A percentile compares a stretch with the other conserved stretches of the same genome.
Conservation (phyloP, 1,139 yeast species). For the Debaryomycetaceae sp. region DNA sequence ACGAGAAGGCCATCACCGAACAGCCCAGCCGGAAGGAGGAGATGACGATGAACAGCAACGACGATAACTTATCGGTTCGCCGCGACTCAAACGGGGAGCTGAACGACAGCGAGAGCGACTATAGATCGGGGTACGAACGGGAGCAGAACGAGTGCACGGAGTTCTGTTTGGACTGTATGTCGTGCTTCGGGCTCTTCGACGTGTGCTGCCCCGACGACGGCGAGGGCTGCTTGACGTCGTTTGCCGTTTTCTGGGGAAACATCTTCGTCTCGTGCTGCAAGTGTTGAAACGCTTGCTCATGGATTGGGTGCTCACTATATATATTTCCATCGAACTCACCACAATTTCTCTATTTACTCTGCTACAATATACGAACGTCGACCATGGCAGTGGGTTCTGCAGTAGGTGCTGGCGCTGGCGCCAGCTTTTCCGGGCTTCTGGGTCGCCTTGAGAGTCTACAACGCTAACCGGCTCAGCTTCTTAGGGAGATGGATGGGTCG, state of each 20-base stretch:
- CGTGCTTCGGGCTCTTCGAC: conserved; percentile 43
- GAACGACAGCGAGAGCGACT: conserved; percentile 18
- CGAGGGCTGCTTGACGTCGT: conserved; percentile 38
- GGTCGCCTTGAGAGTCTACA: too few species aligned
- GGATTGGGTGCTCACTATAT: background rate
- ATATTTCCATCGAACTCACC: background rate
- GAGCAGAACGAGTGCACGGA: conserved; percentile 42
- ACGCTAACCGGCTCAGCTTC: too few species aligned
- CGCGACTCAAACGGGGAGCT: background rate
- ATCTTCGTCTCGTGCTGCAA: conserved; percentile 35
- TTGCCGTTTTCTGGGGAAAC: conserved; percentile 38
- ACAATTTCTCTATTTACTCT: too few species aligned
- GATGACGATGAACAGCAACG: conserved; percentile 1
- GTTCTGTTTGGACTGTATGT: conserved; percentile 35
- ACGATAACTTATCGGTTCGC: background rate
- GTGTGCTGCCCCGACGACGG: conserved; percentile 41
- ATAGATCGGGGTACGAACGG: conserved; percentile 34
- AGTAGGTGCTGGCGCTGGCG: too few species aligned
- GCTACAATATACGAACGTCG: too few species aligned
- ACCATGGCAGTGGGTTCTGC: too few species aligned
- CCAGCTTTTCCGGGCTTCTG: too few species aligned
- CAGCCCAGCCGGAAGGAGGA: conserved; percentile 4
- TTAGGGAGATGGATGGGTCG: too few species aligned
- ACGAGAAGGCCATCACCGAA: conserved; percentile 2
- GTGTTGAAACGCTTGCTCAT: conserved; percentile 11